Base-by-base conservation (phyloP, 2,329 filamentous ascomycete genomes). In the Lecanicillium sp. region DNA sequence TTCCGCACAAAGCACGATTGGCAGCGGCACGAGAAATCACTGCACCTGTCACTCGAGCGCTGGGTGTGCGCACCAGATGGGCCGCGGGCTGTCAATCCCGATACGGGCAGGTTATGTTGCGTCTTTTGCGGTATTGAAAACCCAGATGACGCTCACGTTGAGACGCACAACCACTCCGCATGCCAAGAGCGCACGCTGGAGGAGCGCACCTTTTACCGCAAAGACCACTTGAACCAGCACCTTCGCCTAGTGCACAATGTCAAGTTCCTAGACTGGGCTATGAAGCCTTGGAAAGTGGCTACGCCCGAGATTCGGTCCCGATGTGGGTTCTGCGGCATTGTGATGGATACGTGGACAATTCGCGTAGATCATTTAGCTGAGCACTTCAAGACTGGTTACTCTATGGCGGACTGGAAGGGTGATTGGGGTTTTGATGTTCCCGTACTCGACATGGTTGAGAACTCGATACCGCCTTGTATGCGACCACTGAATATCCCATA, bases 321-420 rank as follows among this genome's bases (percentile, higher is more conserved):
- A 29, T 81, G 78, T 49, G 78, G 78, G 63, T 81, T 82, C 64
- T 82, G 78, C 49, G 73, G 73, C 35, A 68, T 73, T 40, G 63
- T 76, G 12, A 71, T 80, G 63, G 71, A 75, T 48, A 76, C 70
- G 32, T 82, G 78, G 78, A 68, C 67, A 9, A 64, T 70, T 40
- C 65, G 78, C 51, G 65, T 73, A 13, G 77, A 81, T 49, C 78
- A 82, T 51, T 59, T 81, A 29, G 77, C 78, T n/a, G 75, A 80
- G 46, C 78, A 81, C 56, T 82, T 80, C 64, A 80, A 79, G 58
- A 72, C 67, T 18, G 76, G 78, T 60, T 73, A 71, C 46, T 75
- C 72, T 50, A 82, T 82, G 77, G 73, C 71, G 45, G 74, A 80
- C 56, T 82, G 78, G 78, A 78, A 79, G 65, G 78, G 78, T 62